Base-by-base conservation (phyloP, 1,284 basidiomycete genomes). In the Anthracocystis panici-leucophaei region DNA sequence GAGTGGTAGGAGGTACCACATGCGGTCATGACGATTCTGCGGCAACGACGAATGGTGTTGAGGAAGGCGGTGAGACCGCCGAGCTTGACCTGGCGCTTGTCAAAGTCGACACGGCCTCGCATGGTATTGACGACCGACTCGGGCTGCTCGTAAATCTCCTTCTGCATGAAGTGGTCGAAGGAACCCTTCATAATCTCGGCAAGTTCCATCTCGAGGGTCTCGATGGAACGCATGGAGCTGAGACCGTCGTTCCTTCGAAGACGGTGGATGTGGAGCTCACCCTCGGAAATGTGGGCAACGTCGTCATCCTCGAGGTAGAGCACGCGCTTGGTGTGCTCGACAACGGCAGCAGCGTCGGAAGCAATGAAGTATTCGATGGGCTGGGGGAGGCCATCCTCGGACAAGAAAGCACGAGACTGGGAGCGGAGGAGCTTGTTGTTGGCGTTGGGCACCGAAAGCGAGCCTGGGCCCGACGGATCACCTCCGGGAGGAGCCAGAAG, bases 151-250 rank as follows among this genome's bases (percentile, higher is more conserved):
- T 97, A 99, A 84, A 99, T 99, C 87, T 99, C 97, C 89, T 99
- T 99, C 87, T 99, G 96, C 97, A 99, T 99, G 87, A 99, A 99
- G 87, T 97, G 95, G 86, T 96, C 94, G 86, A 97, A 99, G 86
- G 95, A 94, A 86, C 97, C 97, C 90, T 99, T 99, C 97, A 99
- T 99, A 88, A 99, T 99, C 82, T 97, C 97, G 40, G 96, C 97
- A 54, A 99, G 91, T 87, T 99, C 97, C 82, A 99, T 92, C 88
- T 99, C 97, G 83, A 99, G 91, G 18, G 95, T 97, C 89, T 99
- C 97, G 87, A 99, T 99, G 77, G 91, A 95, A 81, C 97, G 93
- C 58, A 95, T 96, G 20, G 95, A 88, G 55, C 89, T 89, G 86
- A 84, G 90, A 56, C 90, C 91, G 63, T 85, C 92, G 79, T 94